These are phyloP conservation scores for Sporothrix brunneoviolacea DNA, from an alignment of 2,329 filamentous ascomycete species.

Conservation along the genomic window DNA sequence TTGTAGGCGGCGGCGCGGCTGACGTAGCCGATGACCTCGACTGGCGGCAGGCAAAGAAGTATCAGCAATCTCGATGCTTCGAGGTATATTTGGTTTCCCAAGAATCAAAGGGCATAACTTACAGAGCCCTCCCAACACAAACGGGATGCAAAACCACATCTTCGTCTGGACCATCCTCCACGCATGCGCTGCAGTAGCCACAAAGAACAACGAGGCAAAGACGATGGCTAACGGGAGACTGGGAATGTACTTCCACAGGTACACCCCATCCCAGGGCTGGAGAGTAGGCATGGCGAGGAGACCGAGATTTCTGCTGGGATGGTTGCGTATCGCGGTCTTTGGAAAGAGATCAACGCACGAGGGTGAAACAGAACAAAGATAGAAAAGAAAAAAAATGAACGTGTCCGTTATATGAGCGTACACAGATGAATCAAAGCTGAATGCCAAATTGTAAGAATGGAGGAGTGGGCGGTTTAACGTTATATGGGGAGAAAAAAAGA, in stretches of 20 bases:
- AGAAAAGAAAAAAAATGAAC: not conserved
- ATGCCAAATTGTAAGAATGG: not conserved
- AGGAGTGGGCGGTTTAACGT: not conserved
- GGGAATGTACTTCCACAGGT: conserved; percentile 13
- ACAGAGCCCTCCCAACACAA: conserved; percentile 10
- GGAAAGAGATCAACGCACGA: no score
- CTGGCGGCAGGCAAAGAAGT: not conserved
- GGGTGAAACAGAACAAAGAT: not conserved
- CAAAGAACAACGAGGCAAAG: conserved; percentile 3
- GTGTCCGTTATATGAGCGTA: no score
- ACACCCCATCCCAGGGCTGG: not conserved
- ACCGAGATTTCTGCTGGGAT: no score
- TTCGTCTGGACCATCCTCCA: conserved; percentile 1
- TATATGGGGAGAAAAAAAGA: not conserved
- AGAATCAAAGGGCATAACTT: not conserved
- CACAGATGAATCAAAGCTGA: no score
- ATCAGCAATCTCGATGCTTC: no score
- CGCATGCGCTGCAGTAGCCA: not conserved
- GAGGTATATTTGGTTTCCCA: no score
- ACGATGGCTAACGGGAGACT: conserved; percentile 5
- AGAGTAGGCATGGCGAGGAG: conserved; percentile 5
- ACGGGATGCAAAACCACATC: conserved; percentile 12
- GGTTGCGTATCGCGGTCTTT: no score
- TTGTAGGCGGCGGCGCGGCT: conserved; percentile 24
- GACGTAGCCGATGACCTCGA: conserved; percentile 11